Evolutionary conservation across 352 stramenopile genomes (phyloP).

Genomic region (Globisporangium okanoganense): DNA sequence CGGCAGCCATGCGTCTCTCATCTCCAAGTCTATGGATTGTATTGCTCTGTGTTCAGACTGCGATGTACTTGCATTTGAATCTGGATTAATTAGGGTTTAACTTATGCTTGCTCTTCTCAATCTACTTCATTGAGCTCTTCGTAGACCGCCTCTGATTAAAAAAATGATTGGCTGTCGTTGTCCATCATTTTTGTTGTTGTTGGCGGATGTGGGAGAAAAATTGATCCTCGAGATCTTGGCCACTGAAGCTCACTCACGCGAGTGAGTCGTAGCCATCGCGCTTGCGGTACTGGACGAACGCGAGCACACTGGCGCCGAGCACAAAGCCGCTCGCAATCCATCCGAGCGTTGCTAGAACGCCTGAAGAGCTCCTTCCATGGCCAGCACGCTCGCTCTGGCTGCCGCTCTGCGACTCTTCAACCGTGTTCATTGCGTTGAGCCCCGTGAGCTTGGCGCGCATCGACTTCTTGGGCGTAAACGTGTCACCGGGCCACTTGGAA

Average conservation of each 20-base stretch:
- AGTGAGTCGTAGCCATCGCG: constrained; percentile 38
- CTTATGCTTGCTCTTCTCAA: neutral
- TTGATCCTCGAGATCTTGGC: neutral
- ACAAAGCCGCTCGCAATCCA: constrained; percentile 34
- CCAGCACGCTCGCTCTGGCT: neutral
- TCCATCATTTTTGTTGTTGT: neutral
- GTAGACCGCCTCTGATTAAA: neutral
- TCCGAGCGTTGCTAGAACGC: constrained; percentile 16
- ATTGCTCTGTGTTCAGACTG: neutral
- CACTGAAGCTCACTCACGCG: constrained; percentile 17
- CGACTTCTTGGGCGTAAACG: constrained; percentile 46
- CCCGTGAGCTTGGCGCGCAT: constrained; percentile 42
- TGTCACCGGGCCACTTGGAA: constrained; percentile 59
- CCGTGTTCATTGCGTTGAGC: constrained; percentile 21
- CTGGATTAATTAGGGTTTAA: constrained; percentile 2
- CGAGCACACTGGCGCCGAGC: constrained; percentile 29
- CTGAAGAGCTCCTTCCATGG: constrained; percentile 5
- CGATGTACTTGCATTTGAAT: constrained; percentile 2
- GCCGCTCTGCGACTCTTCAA: neutral
- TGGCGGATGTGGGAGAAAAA: neutral
- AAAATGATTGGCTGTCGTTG: neutral
- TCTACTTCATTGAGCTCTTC: neutral
- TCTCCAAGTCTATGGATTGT: neutral
- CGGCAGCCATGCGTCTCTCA: neutral
- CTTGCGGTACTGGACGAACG: constrained; percentile 26